A percentile compares a stretch with the other conserved stretches of the same genome.
These are phyloP conservation scores for Podaxis rugospora DNA, from an alignment of 768 basidiomycete genomes.

Conservation along the genomic window DNA sequence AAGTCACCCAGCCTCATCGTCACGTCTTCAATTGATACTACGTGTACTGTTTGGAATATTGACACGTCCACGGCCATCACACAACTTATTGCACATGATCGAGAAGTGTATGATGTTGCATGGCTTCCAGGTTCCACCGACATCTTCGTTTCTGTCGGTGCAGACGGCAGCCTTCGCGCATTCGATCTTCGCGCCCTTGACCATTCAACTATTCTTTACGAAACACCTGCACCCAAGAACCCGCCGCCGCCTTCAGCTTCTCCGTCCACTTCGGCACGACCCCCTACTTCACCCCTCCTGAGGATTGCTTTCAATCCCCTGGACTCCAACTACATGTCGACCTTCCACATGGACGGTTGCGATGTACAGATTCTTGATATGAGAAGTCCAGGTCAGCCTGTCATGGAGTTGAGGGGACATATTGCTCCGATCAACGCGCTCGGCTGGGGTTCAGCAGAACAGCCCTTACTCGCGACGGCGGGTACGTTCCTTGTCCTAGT, in stretches of 20 bases:
- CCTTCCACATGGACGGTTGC: slow-evolving; percentile 89
- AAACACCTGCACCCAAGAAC: slow-evolving; percentile 80
- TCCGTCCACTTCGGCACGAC: slow-evolving; percentile 57
- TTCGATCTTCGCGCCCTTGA: slow-evolving; percentile 96
- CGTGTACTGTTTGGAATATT: slow-evolving; percentile 99
- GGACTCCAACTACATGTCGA: slow-evolving; percentile 93
- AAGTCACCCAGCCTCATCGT: slow-evolving; percentile 88
- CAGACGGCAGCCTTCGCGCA: slow-evolving; percentile 92
- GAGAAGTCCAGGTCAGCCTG: slow-evolving; percentile 93
- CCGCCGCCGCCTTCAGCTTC: slow-evolving; percentile 54
- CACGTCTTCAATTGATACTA: slow-evolving; percentile 97
- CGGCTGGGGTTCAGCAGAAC: slow-evolving; percentile 85
- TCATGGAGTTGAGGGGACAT: slow-evolving; percentile 87
- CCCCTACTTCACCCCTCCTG: slow-evolving; percentile 75
- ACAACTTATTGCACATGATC: slow-evolving; percentile 95
- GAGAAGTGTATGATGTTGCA: slow-evolving; percentile 96
- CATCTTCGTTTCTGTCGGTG: slow-evolving; percentile 97
- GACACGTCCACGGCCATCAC: slow-evolving; percentile 91
- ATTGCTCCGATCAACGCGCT: slow-evolving; percentile 79
- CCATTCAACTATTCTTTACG: slow-evolving; percentile 97
- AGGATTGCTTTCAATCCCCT: slow-evolving; percentile 89
- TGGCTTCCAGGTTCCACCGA: slow-evolving; percentile 96
- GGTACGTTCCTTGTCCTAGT: slow-evolving; percentile 38
- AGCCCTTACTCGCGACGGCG: slow-evolving; percentile 82
- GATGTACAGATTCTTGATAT: slow-evolving; percentile 95